These are phyloP conservation scores for Neostapfia colusana DNA, from an alignment of 176 grass and related monocot species.

Conservation along the genomic window DNA sequence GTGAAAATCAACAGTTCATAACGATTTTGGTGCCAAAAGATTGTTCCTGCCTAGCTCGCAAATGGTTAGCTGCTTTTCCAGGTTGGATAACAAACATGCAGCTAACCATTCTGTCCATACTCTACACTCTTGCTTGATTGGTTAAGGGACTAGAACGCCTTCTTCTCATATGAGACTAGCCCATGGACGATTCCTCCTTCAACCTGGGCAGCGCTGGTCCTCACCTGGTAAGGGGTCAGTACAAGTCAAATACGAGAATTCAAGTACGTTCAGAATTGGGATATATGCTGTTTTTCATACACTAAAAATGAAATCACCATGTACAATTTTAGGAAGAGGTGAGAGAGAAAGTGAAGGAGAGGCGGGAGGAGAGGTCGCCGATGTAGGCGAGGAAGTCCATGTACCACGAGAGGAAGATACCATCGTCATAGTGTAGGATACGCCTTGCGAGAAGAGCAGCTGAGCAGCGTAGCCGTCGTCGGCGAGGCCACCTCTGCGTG, in stretches of 20 bases:
- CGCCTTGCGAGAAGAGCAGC: slow-evolving; percentile 73
- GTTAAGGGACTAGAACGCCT: slow-evolving; percentile 46
- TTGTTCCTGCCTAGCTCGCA: not conserved
- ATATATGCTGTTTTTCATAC: not conserved
- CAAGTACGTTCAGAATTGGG: no score
- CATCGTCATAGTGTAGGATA: slow-evolving; percentile 91
- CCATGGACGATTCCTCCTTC: slow-evolving; percentile 79
- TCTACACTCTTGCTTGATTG: not conserved
- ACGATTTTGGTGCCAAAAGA: not conserved
- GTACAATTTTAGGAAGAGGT: no score
- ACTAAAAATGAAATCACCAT: no score
- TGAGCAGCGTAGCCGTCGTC: slow-evolving; percentile 53
- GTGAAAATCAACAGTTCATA: not conserved
- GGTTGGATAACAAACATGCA: not conserved
- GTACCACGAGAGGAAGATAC: slow-evolving; percentile 69
- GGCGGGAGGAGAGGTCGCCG: slow-evolving; percentile 73
- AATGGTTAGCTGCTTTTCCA: not conserved
- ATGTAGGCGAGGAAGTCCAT: slow-evolving; percentile 77
- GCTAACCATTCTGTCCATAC: not conserved
- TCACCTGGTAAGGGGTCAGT: slow-evolving; percentile 48
- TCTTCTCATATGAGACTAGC: slow-evolving; percentile 86
- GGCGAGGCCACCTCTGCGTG: no score
- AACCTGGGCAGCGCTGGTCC: slow-evolving; percentile 78
- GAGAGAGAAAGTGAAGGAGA: slow-evolving; percentile 46
- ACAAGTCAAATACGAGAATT: not conserved